A percentile compares a stretch with the other conserved stretches of the same genome.
These are phyloP conservation scores for Mycosarcoma mackinlayi DNA, from an alignment of 1,284 basidiomycete genomes.

Conservation along the genomic window DNA sequence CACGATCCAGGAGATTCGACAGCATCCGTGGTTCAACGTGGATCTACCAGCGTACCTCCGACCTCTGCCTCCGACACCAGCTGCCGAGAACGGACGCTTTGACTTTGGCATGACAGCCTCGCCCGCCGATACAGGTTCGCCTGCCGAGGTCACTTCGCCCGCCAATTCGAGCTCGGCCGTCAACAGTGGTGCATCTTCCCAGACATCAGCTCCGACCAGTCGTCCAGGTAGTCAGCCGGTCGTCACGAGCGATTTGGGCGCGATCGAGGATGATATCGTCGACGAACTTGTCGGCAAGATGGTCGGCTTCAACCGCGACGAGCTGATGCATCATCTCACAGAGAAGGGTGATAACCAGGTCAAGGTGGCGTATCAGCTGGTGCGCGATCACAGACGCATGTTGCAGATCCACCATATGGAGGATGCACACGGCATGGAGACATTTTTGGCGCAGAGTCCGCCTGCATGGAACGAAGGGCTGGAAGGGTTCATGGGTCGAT, in stretches of 20 bases:
- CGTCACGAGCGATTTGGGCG: constrained; percentile 74
- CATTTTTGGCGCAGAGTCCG: constrained; percentile 71
- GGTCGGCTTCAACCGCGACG: constrained; percentile 80
- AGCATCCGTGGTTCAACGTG: constrained; percentile 66
- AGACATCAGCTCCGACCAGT: constrained; percentile 29
- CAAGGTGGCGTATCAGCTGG: constrained; percentile 94
- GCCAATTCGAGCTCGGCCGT: constrained; percentile 19
- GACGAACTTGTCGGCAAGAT: constrained; percentile 82
- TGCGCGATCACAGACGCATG: constrained; percentile 86
- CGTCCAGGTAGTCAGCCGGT: constrained; percentile 33
- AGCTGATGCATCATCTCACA: constrained; percentile 85
- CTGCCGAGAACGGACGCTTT: constrained; percentile 71
- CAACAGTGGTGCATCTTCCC: constrained; percentile 26
- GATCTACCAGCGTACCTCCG: constrained; percentile 69
- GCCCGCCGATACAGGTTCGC: constrained; percentile 34
- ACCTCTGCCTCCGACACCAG: constrained; percentile 82
- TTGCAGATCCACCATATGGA: constrained; percentile 74
- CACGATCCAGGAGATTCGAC: constrained; percentile 64
- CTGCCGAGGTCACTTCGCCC: constrained; percentile 28
- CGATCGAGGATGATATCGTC: constrained; percentile 88
- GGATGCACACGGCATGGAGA: constrained; percentile 69
- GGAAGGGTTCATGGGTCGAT: constrained; percentile 56
- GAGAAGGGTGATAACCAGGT: constrained; percentile 91
- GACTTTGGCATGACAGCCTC: constrained; percentile 67
- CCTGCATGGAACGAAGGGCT: constrained; percentile 72